A percentile compares a stretch with the other conserved stretches of the same genome.
phyloP scores from a whole-genome alignment of 352 stramenopile species.

The Pseudoperonospora humuli region DNA sequence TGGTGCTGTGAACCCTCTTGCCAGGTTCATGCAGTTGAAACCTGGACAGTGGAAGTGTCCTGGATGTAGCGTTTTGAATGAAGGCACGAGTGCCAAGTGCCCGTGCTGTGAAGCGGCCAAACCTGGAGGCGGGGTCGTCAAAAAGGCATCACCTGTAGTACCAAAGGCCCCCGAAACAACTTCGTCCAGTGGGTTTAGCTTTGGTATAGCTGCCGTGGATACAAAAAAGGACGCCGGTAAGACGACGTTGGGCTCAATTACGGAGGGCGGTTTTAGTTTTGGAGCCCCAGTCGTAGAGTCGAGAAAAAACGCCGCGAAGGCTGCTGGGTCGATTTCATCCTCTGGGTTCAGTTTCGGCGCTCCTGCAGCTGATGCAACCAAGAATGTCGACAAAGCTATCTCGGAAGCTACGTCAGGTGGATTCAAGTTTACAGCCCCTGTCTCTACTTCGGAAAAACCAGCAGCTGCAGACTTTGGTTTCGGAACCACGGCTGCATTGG shows the following conservation, averaged over 20 bases:
- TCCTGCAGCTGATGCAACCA: slow-evolving; percentile 5
- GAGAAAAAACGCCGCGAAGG: slow-evolving; percentile 20
- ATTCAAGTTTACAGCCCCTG: slow-evolving; percentile 19
- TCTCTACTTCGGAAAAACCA: slow-evolving; percentile 1
- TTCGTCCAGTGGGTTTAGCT: slow-evolving; percentile 28
- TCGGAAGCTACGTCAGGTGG: slow-evolving; percentile 3
- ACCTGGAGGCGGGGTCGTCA: slow-evolving; percentile 14
- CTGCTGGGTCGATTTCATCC: slow-evolving; percentile 14
- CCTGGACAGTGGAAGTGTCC: slow-evolving; percentile 78
- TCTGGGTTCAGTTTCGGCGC: slow-evolving; percentile 18
- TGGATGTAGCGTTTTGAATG: slow-evolving; percentile 68
- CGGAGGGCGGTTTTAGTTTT: slow-evolving; percentile 40
- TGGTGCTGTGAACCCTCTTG: slow-evolving; percentile 37
- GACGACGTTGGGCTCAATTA: slow-evolving; percentile 11
- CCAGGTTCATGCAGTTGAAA: slow-evolving; percentile 55
- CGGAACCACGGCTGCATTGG: slow-evolving; percentile 1
- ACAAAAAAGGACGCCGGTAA: slow-evolving; percentile 17
- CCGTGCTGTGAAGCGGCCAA: slow-evolving; percentile 71
- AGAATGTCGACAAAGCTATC: slow-evolving; percentile 10
- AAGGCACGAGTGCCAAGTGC: slow-evolving; percentile 48
- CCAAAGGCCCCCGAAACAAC: slow-evolving; percentile 10
- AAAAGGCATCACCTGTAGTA: slow-evolving; percentile 3
- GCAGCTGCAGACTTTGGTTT: slow-evolving; percentile 12
- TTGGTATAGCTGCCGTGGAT: slow-evolving; percentile 15
- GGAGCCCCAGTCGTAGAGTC: slow-evolving; percentile 18